Conservation (phyloP, 1,139 yeast genomes). For the Zygosaccharomyces sapae region DNA sequence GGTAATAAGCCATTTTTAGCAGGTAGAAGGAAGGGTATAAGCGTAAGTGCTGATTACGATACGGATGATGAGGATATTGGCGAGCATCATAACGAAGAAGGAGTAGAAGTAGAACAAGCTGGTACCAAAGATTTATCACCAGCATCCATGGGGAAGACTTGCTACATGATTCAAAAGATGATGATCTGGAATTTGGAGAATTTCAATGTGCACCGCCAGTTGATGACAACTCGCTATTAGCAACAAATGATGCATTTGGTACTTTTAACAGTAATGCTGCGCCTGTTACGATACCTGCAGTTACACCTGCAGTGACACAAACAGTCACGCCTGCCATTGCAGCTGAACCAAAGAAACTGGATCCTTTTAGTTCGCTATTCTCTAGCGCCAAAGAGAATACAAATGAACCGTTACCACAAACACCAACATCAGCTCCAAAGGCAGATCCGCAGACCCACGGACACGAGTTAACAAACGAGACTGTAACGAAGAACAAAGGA, state of each 20-base stretch:
- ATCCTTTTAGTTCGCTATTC: conserved; percentile 81
- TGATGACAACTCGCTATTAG: neutral
- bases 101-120: conserved; percentile 5
- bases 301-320: conserved; percentile 19
- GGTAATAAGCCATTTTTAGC: conserved; percentile 18
- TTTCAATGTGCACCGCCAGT: conserved; percentile 73
- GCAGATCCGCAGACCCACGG: neutral
- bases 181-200: conserved; percentile 90
- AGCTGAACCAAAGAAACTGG: conserved; percentile 43
- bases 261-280: conserved; percentile 30
- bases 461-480: conserved; percentile 7
- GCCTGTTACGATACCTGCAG: conserved; percentile 32
- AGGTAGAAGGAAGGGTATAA: conserved; percentile 31
- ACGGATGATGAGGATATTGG: conserved; percentile 57
- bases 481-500: conserved; percentile 8
- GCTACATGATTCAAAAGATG: conserved; percentile 45
- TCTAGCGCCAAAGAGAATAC: conserved; percentile 55
- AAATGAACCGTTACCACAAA: conserved; percentile 6
- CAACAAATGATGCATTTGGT: conserved; percentile 4
- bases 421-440: conserved; percentile 2
- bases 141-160: conserved; percentile 3
- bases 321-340: conserved; percentile 38
- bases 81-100: conserved; percentile 41
- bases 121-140: conserved; percentile 5
- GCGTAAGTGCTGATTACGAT: conserved; percentile 43